phyloP scores from a whole-genome alignment of 805 yeast genomes.

The Wickerhamomyces rabaulensis region DNA sequence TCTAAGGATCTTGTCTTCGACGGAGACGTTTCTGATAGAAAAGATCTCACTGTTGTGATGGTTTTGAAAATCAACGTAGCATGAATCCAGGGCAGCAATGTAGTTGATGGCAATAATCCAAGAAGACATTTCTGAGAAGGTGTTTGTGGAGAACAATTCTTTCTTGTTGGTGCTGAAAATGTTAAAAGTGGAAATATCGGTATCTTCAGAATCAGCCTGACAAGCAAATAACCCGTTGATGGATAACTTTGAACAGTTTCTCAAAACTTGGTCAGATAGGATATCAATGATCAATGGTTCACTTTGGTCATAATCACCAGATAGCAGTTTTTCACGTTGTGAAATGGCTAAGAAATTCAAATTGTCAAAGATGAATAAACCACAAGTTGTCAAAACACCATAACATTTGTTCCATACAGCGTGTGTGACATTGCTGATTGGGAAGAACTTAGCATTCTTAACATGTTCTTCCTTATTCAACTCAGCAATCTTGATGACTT shows the following conservation, averaged over 20 bases:
- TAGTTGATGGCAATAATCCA: slow-evolving; percentile 58
- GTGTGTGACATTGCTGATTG: slow-evolving; percentile 23
- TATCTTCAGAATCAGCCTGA: slow-evolving; percentile 12
- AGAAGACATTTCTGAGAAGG: slow-evolving; percentile 41
- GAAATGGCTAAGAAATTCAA: slow-evolving; percentile 25
- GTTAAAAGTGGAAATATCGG: slow-evolving; percentile 24
- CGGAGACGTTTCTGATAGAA: slow-evolving; percentile 20
- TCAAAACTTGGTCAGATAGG: slow-evolving; percentile 14
- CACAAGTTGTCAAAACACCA: slow-evolving; percentile 46
- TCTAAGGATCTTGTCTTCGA: slow-evolving; percentile 31
- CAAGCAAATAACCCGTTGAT: slow-evolving; percentile 39
- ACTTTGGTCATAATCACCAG: slow-evolving; percentile 16
- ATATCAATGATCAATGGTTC: slow-evolving; percentile 30
- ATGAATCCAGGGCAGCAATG: slow-evolving; percentile 41
- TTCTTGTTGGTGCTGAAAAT: slow-evolving; percentile 37
- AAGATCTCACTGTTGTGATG: slow-evolving; percentile 18
- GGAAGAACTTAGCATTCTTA: slow-evolving; percentile 25
- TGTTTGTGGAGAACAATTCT: slow-evolving; percentile 36
- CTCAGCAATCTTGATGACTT: slow-evolving; percentile 37
- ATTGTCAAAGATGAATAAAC: slow-evolving; percentile 41
- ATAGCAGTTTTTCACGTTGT: slow-evolving; percentile 24
- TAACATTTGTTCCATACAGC: slow-evolving; percentile 39
- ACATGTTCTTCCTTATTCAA: slow-evolving; percentile 35
- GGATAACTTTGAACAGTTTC: slow-evolving; percentile 28
- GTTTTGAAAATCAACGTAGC: slow-evolving; percentile 21